Conservation (phyloP, 2,329 filamentous ascomycete genomes). For the Bretziella fagacearum region DNA sequence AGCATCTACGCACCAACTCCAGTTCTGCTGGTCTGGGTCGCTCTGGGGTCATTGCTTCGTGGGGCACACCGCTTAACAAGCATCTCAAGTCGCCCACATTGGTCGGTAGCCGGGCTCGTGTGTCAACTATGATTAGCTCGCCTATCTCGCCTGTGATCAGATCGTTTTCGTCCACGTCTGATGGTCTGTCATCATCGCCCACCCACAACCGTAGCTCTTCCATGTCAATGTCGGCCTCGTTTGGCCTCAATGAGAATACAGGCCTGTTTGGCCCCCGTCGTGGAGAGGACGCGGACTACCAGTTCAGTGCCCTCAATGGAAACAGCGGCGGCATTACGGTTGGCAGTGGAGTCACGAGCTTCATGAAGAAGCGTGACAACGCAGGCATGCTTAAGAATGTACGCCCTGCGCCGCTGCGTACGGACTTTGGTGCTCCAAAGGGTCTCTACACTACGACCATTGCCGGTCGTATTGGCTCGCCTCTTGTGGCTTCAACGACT, state of each 20-base stretch:
- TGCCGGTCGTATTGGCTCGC: constrained; percentile 4
- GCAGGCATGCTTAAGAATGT: constrained; percentile 5
- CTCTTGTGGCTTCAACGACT: constrained; percentile 8
- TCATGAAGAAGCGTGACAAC: constrained; percentile 16
- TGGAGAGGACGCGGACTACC: constrained; percentile 17
- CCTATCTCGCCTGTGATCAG: constrained; percentile 21
- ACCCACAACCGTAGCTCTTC: constrained; percentile 28
- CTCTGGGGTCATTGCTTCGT: constrained; percentile 16
- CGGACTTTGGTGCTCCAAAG: constrained; percentile 2
- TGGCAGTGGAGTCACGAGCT: constrained; percentile 24
- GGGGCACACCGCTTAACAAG: constrained; percentile 17
- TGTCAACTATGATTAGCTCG: constrained; percentile 18
- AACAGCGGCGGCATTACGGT: constrained; percentile 23
- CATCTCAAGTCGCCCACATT: constrained; percentile 17
- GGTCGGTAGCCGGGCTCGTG: constrained; percentile 24
- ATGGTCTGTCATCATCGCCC: not conserved
- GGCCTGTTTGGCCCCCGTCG: constrained; percentile 15
- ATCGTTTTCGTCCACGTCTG: constrained; percentile 20
- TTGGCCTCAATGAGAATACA: constrained; percentile 17
- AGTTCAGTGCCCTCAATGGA: constrained; percentile 11
- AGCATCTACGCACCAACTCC: constrained; percentile 42
- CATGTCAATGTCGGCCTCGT: constrained; percentile 20
- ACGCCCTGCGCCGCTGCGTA: not conserved
- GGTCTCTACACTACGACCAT: not conserved
- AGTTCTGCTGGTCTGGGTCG: constrained; percentile 23